These are phyloP conservation scores for Kurtzmaniella quercitrusa DNA, from an alignment of 1,139 yeast genomes.

Conservation along the genomic window DNA sequence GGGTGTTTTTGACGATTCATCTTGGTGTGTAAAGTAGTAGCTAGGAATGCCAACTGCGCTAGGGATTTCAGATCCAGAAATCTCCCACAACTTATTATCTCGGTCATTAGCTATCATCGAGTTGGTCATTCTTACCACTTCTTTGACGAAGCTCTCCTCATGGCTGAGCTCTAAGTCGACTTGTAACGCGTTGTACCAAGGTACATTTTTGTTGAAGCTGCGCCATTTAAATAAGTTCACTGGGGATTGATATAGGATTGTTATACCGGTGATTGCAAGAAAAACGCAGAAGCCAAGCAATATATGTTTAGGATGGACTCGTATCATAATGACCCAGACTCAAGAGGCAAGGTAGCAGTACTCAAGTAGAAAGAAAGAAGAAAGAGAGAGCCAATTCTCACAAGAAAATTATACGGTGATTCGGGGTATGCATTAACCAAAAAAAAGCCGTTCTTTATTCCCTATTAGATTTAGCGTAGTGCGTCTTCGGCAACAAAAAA, in stretches of 20 bases:
- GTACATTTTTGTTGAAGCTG: neutral
- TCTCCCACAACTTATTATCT: slow-evolving; percentile 25
- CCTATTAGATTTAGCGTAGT: no score
- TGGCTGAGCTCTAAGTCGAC: slow-evolving; percentile 14
- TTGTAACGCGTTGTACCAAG: slow-evolving; percentile 1
- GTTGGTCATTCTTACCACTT: slow-evolving; percentile 8
- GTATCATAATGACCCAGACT: neutral
- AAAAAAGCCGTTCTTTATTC: neutral
- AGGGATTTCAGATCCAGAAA: slow-evolving; percentile 14
- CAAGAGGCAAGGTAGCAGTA: no score
- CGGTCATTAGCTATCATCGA: slow-evolving; percentile 12
- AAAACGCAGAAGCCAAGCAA: neutral
- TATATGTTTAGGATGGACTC: neutral
- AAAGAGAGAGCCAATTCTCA: no score
- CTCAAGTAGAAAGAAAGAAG: neutral
- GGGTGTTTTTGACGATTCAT: neutral
- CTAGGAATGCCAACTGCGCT: slow-evolving; percentile 17
- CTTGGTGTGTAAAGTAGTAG: slow-evolving; percentile 9
- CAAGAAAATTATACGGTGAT: neutral
- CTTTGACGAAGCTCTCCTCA: slow-evolving; percentile 13
- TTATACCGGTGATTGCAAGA: neutral
- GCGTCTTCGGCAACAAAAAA: no score
- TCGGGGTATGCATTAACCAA: neutral
- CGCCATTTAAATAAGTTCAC: neutral
- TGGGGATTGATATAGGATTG: neutral